Conservation (phyloP, 768 basidiomycete genomes). For the Collybia sp. region DNA sequence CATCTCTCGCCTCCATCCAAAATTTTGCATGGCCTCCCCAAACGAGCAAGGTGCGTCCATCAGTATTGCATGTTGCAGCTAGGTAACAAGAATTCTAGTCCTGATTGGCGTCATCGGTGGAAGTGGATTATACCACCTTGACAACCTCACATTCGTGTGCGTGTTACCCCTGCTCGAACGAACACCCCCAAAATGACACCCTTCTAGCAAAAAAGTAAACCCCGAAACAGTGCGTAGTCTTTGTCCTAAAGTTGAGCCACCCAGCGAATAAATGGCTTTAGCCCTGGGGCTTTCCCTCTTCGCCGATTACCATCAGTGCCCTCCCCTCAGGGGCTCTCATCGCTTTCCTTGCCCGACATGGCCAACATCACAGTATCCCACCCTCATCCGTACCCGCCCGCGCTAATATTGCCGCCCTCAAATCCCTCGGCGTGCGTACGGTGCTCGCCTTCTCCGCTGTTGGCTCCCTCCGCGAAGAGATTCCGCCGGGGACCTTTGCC, state of each 20-base stretch:
- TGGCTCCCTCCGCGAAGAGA: constrained; percentile 91
- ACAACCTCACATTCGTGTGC: constrained; percentile 85
- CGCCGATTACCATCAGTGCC: constrained; percentile 88
- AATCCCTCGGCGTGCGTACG: constrained; percentile 83
- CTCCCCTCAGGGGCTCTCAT: constrained; percentile 76
- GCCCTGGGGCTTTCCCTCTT: constrained; percentile 93
- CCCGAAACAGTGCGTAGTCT: constrained; percentile 65
- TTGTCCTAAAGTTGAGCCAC: neutral
- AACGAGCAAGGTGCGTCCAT: too few species aligned
- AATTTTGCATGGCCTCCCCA: too few species aligned
- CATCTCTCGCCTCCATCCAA: too few species aligned
- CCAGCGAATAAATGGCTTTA: constrained; percentile 18
- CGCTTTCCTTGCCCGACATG: constrained; percentile 93
- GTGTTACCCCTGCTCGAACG: constrained; percentile 19
- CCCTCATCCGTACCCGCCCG: constrained; percentile 81
- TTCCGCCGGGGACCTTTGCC: constrained; percentile 83
- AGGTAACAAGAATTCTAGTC: constrained; percentile 32
- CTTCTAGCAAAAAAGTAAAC: constrained; percentile 62
- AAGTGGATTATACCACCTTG: constrained; percentile 88
- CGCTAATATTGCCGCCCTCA: constrained; percentile 95
- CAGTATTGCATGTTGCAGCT: too few species aligned
- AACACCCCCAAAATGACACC: neutral
- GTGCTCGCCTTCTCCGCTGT: constrained; percentile 95
- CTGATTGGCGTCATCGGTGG: constrained; percentile 90
- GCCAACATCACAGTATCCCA: constrained; percentile 68